Evolutionary conservation across 1,284 basidiomycete genomes (phyloP), one percentile per base, ranked within the genome.

Genomic region (Tilletia indica): DNA sequence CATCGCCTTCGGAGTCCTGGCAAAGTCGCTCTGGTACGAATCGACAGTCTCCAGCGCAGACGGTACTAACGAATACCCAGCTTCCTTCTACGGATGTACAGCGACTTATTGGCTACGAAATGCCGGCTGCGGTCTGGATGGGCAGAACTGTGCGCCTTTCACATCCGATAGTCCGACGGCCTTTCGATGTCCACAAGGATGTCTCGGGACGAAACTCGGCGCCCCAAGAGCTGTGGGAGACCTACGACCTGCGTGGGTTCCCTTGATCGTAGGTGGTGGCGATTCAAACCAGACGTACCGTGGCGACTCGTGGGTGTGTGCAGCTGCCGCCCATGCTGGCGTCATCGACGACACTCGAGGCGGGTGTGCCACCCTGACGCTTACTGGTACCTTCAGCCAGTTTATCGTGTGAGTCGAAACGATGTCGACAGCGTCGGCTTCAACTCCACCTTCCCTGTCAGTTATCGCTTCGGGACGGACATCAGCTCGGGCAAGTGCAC

Each of bases 291-390:
- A 83, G 38, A 92, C 92, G 2, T 94, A 94, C 79, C 87, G 93
- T 78, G 92, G 89, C 0, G 93, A 95, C 82, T 90, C 88, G 68
- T 95, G 94, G 82, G 88, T 94, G 47, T 95, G 93, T 82, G 89
- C 92, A 48, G 90, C 93, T 56, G 93, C 93, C n/a, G 87, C 91
- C 47, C 74, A 71, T 80, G 93, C 92, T 34, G 92, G 92, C 16
- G 77, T 91, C 38, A 87, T 92, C 72, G 88, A 87, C 70, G 86
- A 90, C 76, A 86, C 86, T 0, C 88, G 85, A 74, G 93, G 93
- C 1, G 93, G 93, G 12, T 95, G 93, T 78, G 91, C 88, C n/a
- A 87, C 89, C 12, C 80, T 93, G 34, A 86, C 89, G 49, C 87
- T 93, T 12, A 84, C 89, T 14, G 91, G 91, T 58, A 90, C 91